Evolutionary conservation across 345 rosid genomes (phyloP).

Genomic region (Eucalyptus tenuipes): DNA sequence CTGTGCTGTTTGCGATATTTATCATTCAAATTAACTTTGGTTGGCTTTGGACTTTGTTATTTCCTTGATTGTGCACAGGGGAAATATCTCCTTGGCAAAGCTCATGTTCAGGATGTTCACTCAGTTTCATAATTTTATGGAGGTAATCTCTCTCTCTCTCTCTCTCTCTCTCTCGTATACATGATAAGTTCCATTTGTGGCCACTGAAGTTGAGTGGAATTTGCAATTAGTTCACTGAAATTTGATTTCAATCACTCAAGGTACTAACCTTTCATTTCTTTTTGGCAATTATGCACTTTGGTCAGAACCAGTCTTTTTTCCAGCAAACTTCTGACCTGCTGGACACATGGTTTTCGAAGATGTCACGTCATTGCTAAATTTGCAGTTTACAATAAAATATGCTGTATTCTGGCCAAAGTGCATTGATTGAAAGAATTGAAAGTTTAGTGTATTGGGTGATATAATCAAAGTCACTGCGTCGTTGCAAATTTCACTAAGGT

Average conservation of each 20-base stretch:
- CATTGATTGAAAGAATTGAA: not conserved
- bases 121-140: conserved; percentile 98
- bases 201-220: not conserved
- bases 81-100: conserved; percentile 53
- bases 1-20: not conserved
- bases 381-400: not conserved
- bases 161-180: not conserved
- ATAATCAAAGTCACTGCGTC: not conserved
- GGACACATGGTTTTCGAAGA: not conserved
- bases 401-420: not conserved
- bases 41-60: not conserved
- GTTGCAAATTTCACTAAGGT: not conserved
- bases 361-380: not conserved
- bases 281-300: not conserved
- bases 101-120: conserved; percentile 98
- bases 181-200: not conserved
- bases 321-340: not conserved
- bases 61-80: conserved; percentile 31
- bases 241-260: not conserved
- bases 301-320: not conserved
- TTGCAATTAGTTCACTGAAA: not conserved
- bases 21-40: not conserved
- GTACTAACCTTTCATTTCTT: not conserved
- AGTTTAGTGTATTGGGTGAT: not conserved
- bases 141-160: conserved; percentile 32